These are phyloP conservation scores for Datisca glomerata DNA, from an alignment of 306 rosid genomes.

Conservation along the genomic window DNA sequence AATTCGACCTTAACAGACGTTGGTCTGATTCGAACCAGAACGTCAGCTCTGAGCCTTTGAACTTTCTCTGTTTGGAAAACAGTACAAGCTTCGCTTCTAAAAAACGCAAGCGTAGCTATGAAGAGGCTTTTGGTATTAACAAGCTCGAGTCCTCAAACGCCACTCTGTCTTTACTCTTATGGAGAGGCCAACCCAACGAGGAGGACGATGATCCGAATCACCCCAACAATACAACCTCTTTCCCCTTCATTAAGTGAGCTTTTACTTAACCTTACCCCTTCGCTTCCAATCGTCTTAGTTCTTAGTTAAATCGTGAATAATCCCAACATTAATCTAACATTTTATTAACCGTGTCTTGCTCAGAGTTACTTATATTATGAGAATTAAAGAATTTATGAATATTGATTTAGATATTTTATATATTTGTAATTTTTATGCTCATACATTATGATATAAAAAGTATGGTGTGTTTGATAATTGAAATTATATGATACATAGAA, in stretches of 20 bases:
- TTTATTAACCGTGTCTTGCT: too few relatives aligned
- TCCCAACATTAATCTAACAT: too few relatives aligned
- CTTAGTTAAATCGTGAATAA: too few relatives aligned
- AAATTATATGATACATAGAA: too few relatives aligned
- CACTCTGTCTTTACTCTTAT: constrained; percentile 35
- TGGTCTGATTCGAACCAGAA: constrained; percentile 5
- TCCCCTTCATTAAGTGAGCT: constrained; percentile 37
- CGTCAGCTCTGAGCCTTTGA: constrained; percentile 12
- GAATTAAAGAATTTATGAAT: too few relatives aligned
- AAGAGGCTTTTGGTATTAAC: constrained; percentile 34
- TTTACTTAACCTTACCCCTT: too few relatives aligned
- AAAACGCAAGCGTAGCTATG: constrained; percentile 43
- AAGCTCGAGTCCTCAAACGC: constrained; percentile 8
- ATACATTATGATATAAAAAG: too few relatives aligned
- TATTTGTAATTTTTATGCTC: too few relatives aligned
- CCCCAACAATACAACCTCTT: constrained; percentile 21
- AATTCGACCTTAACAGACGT: constrained; percentile 19
- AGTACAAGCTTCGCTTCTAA: constrained; percentile 11
- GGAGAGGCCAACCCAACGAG: constrained; percentile 62
- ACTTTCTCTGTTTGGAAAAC: constrained; percentile 13
- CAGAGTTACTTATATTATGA: too few relatives aligned
- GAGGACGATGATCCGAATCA: constrained; percentile 41
- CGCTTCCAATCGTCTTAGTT: too few relatives aligned
- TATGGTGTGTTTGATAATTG: too few relatives aligned
- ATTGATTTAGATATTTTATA: too few relatives aligned